These are phyloP conservation scores for Clavispora asparagi DNA, from an alignment of 805 yeast species.

Conservation along the genomic window DNA sequence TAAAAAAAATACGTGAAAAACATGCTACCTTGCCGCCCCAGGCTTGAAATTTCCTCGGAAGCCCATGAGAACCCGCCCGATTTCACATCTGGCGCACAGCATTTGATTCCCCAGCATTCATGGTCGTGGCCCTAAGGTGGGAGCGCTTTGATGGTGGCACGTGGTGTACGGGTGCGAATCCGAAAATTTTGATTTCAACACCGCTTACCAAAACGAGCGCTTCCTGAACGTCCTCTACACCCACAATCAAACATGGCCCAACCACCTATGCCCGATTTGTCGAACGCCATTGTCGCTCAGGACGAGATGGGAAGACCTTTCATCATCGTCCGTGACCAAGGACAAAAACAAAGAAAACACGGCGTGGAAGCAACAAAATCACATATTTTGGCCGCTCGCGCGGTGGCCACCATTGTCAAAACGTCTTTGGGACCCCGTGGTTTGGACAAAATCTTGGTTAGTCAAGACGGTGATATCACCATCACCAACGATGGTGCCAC, in stretches of 20 bases:
- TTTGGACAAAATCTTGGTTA: slow-evolving; percentile 89
- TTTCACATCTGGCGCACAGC: too few relatives aligned
- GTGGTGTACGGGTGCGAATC: slow-evolving; percentile 1
- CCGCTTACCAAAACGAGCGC: not conserved
- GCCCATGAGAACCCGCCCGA: too few relatives aligned
- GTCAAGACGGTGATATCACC: slow-evolving; percentile 97
- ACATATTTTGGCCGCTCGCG: slow-evolving; percentile 90
- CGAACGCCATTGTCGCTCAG: slow-evolving; percentile 98
- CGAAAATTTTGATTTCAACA: slow-evolving; percentile 3
- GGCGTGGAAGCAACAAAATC: slow-evolving; percentile 54
- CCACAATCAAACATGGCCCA: slow-evolving; percentile 13
- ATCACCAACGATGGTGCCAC: slow-evolving; percentile 99
- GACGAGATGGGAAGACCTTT: slow-evolving; percentile 99
- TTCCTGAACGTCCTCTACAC: not conserved
- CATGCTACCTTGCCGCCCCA: too few relatives aligned
- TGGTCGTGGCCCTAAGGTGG: too few relatives aligned
- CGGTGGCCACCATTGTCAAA: slow-evolving; percentile 87
- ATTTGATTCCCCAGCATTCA: too few relatives aligned
- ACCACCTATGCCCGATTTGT: slow-evolving; percentile 73
- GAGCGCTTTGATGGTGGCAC: not conserved
- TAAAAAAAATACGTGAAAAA: too few relatives aligned
- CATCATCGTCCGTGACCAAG: slow-evolving; percentile 87
- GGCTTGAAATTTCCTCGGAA: too few relatives aligned
- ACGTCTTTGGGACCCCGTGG: slow-evolving; percentile 98
- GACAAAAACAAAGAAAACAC: slow-evolving; percentile 63